Evolutionary conservation across 129 eudicot genomes (phyloP), one percentile per base, ranked within the genome.

Genomic region (Scalesia atractyloides): DNA sequence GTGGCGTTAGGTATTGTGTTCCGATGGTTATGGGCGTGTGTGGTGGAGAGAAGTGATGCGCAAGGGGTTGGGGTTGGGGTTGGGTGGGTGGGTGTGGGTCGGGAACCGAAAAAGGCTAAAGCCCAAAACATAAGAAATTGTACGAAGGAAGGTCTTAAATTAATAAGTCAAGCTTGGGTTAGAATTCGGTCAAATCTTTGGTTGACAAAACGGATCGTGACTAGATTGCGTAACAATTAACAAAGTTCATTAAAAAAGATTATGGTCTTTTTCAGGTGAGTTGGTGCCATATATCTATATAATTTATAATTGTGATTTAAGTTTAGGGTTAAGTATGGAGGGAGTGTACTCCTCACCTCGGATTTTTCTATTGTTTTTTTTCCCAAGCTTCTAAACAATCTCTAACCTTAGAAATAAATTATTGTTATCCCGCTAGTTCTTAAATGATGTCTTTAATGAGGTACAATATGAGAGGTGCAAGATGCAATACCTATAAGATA

Each of bases 21-120:
- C 30, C 62, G 60, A 72, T 58, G 68, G 30, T 14, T 14, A 41
- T 39, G 75, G 64, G 64, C 43, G 76, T 72, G 77, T 73, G 77
- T 73, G 77, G 77, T 60, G 50, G 77, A 73, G 76, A 22, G 57
- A 43, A 22, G 57, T 57, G 66, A 34, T 26, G 57, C 56, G 54
- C 60, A 68, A 50, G 68, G 54, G 12, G 44, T 14, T 62, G 26
- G 44, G 68, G 24, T 20, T 20, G 39, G 36, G 33, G 63, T 22
- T 43, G 77, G 26, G 70, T 41, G 60, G 43, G 75, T 39, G 33
- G 68, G 57, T 49, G 30, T 24, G 30, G 30, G 30, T 54, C 66
- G 75, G 24, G 9, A 56, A 72, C 57, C 24, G 76, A 53, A 72
- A 59, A 72, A 59, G 76, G 77, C 69, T 59, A 19, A 48, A 73